These are phyloP conservation scores for Pseudogymnoascus sp. DNA, from an alignment of 2,329 filamentous ascomycete species.

Conservation along the genomic window DNA sequence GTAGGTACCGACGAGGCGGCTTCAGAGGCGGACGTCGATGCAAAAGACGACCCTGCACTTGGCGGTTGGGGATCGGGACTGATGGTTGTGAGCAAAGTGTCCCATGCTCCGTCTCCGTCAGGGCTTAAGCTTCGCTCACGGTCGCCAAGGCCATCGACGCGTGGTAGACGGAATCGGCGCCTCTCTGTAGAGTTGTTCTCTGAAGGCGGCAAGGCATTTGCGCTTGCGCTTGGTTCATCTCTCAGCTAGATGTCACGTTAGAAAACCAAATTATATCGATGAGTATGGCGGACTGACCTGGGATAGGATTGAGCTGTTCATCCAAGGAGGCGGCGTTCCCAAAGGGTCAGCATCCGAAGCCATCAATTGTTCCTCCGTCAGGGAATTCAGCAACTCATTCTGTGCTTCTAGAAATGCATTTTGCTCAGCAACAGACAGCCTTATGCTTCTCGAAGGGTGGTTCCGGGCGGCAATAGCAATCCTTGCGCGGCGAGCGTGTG, in stretches of 20 bases:
- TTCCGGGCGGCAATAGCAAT: not conserved
- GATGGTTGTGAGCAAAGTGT: slow-evolving; percentile 72
- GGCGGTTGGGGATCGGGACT: slow-evolving; percentile 76
- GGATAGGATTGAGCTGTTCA: not conserved
- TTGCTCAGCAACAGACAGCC: not conserved
- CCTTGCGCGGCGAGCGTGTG: not conserved
- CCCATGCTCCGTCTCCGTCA: slow-evolving; percentile 61
- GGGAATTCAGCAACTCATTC: not conserved
- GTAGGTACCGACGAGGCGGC: slow-evolving; percentile 19
- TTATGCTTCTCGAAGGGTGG: not conserved
- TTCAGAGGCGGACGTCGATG: slow-evolving; percentile 25
- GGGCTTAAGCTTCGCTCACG: slow-evolving; percentile 77
- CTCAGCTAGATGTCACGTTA: not conserved
- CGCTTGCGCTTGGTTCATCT: not conserved
- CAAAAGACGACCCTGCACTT: slow-evolving; percentile 74
- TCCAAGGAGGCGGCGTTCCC: not conserved
- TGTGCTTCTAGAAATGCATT: not conserved
- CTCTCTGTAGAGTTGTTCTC: not conserved
- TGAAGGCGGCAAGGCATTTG: not conserved
- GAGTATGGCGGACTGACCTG: not conserved
- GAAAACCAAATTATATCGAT: not conserved
- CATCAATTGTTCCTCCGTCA: not conserved
- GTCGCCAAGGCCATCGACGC: slow-evolving; percentile 71
- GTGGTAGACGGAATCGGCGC: slow-evolving; percentile 16
- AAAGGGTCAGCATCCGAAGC: not conserved